Base-by-base conservation (phyloP, 1,284 basidiomycete species). In the Apiotrichum montevideense region DNA sequence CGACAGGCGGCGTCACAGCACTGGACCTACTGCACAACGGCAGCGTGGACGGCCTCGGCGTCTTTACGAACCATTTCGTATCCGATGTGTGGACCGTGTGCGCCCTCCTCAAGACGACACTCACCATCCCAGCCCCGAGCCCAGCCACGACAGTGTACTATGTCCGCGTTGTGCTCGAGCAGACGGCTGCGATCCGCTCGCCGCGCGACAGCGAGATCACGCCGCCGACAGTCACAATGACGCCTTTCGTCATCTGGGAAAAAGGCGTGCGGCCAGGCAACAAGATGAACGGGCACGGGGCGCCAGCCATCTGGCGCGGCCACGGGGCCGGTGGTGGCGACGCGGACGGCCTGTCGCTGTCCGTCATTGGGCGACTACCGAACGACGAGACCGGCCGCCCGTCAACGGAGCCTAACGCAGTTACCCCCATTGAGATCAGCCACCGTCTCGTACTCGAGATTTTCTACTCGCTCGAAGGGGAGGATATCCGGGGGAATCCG, bases 391-490 rank as follows among this genome's bases (percentile, higher is more conserved):
- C 62, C 15, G 66, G 63, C 0, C 51, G 71, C 14, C 71, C 71
- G 11, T 68, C 68, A 10, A 73, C 69, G 8, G 45, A 15, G 21
- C 9, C n/a, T 54, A 70, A 68, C 11, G 61, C 68, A 21, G 55
- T 66, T n/a, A 70, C 72, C 2, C 72, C 72, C 1, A 69, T 74
- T 47, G 48, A 52, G 9, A 69, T 72, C 2, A 52, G 63, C 3
- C 72, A 74, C 52, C 51, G 63, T 39, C 59, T 74, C 5, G 55
- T 65, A 9, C 43, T 67, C n/a, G 66, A 74, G 46, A 60, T 74
- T 4, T 69, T 59, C 53, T 74, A 72, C 59, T 66, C 70, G 0
- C 62, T 73, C 5, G 63, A 66, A 21, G 66, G 66, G 15, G 65
- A 70, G 54, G 65, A 70, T 42, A 55, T 65, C 32, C 4, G 33